phyloP scores from a whole-genome alignment of 2,329 filamentous ascomycete species.

The Nemania diffusa region DNA sequence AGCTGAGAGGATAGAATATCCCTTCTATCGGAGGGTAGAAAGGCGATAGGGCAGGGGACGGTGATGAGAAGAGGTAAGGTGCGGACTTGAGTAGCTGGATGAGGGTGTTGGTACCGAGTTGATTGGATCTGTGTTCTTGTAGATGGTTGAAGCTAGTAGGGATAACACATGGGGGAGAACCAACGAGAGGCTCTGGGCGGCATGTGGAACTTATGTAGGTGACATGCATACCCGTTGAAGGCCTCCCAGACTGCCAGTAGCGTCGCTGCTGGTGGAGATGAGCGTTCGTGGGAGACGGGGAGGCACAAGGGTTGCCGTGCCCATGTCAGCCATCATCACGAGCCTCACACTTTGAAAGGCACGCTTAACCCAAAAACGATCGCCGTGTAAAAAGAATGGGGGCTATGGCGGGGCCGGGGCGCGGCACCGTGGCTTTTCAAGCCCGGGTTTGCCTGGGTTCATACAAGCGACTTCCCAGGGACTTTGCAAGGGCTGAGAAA shows the following conservation, averaged over 20 bases:
- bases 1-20: constrained; percentile 25
- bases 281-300: constrained; percentile 23
- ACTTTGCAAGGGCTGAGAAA: background rate
- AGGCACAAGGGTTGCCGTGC: constrained; percentile 16
- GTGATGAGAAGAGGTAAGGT: constrained; percentile 8
- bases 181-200: constrained; percentile 36
- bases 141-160: constrained; percentile 44
- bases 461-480: background rate
- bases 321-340: constrained; percentile 22
- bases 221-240: constrained; percentile 38
- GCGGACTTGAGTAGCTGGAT: constrained; percentile 31
- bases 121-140: constrained; percentile 26
- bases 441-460: background rate
- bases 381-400: background rate
- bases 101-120: constrained; percentile 20
- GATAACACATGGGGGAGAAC: constrained; percentile 37
- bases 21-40: constrained; percentile 33
- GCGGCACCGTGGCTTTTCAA: constrained; percentile 30
- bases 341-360: constrained; percentile 26
- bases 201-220: constrained; percentile 42
- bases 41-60: constrained; percentile 27
- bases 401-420: constrained; percentile 25
- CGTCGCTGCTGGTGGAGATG: constrained; percentile 14
- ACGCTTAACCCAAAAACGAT: constrained; percentile 30
- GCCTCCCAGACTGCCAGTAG: constrained; percentile 43